These are phyloP conservation scores for Ogataea neopini DNA, from an alignment of 805 yeast genomes.

Conservation along the genomic window DNA sequence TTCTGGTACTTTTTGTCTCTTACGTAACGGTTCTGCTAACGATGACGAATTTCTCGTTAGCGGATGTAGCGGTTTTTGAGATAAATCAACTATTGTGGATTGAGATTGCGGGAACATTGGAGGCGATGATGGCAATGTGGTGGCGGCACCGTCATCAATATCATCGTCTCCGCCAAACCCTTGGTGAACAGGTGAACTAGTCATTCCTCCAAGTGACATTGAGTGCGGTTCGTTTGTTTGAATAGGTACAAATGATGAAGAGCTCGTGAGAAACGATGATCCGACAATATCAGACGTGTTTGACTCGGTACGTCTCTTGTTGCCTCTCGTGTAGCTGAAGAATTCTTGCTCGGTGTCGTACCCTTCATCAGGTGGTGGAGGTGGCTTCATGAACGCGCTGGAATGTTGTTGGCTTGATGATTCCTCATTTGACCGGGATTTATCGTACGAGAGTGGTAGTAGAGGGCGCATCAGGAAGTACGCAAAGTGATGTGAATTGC, in stretches of 20 bases:
- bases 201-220: constrained; percentile 36
- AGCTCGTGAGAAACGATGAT: constrained; percentile 12
- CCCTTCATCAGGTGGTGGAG: not conserved
- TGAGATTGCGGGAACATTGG: constrained; percentile 25
- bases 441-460: constrained; percentile 52
- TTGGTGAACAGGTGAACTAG: constrained; percentile 35
- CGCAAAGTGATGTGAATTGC: too few relatives aligned
- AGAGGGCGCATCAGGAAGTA: constrained; percentile 26
- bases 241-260: constrained; percentile 15
- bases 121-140: constrained; percentile 31
- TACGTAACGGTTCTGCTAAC: constrained; percentile 27
- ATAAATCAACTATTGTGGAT: constrained; percentile 19
- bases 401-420: constrained; percentile 1
- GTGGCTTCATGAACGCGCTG: constrained; percentile 1
- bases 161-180: not conserved
- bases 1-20: constrained; percentile 26
- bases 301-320: constrained; percentile 12
- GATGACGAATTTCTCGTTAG: constrained; percentile 21
- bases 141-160: constrained; percentile 24
- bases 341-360: not conserved
- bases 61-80: constrained; percentile 8
- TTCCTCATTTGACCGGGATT: constrained; percentile 35
- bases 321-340: constrained; percentile 19
- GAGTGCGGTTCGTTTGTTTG: constrained; percentile 6
- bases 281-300: constrained; percentile 20